These are phyloP conservation scores for Cyclospora cayetanensis DNA, from an alignment of 169 alveolate species.

Conservation along the genomic window DNA sequence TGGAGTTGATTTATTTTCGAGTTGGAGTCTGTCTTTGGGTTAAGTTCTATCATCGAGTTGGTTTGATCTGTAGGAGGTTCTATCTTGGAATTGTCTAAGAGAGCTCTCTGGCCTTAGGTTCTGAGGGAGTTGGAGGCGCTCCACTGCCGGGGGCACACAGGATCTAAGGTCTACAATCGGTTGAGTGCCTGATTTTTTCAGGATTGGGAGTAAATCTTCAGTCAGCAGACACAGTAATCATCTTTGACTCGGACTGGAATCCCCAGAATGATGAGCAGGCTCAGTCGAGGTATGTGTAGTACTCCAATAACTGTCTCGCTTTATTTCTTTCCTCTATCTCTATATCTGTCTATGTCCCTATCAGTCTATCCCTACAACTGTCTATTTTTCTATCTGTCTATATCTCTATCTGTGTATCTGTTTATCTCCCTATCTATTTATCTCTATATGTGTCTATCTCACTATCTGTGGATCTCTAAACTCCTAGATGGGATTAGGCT, in stretches of 20 bases:
- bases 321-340: background rate
- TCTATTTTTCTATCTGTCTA: background rate
- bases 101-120: no score
- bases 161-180: background rate
- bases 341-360: background rate
- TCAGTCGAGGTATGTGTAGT: conserved; percentile 79
- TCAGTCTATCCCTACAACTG: background rate
- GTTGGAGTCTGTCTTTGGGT: no score
- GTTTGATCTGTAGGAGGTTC: no score
- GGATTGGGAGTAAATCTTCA: conserved; percentile 94
- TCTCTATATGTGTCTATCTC: no score
- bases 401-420: background rate
- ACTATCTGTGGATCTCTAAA: no score
- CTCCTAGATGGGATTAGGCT: no score
- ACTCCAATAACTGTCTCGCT: background rate
- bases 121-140: no score
- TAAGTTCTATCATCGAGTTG: no score
- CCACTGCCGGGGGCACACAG: no score
- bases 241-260: conserved; percentile 97
- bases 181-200: background rate
- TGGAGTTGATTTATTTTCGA: no score
- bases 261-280: conserved; percentile 96
- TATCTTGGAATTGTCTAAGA: no score
- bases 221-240: conserved; percentile 98
- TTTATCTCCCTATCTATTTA: no score